phyloP scores from a whole-genome alignment of 768 basidiomycete species.

The Amanita fuliginea region DNA sequence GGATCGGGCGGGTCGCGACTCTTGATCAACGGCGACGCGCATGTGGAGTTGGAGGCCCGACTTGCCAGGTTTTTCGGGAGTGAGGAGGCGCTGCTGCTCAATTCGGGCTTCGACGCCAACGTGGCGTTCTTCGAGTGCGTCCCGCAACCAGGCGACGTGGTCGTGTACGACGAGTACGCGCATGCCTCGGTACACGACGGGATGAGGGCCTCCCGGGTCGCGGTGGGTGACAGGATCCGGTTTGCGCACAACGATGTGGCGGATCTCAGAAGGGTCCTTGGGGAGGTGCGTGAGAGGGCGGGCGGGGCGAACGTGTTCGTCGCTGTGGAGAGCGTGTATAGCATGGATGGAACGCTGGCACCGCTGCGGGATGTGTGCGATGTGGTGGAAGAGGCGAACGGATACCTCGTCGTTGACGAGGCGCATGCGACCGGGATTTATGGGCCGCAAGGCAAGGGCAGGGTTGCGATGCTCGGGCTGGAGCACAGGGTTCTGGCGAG shows the following conservation, averaged over 20 bases:
- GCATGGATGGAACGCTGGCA: conserved; percentile 92
- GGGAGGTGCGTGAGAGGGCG: conserved; percentile 22
- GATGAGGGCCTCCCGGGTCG: conserved; percentile 52
- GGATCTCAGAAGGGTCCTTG: conserved; percentile 35
- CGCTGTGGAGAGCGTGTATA: conserved; percentile 83
- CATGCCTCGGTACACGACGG: conserved; percentile 92
- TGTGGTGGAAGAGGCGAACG: conserved; percentile 47
- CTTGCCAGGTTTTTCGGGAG: conserved; percentile 52
- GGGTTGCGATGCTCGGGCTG: conserved; percentile 60
- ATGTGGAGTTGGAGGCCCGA: conserved; percentile 62
- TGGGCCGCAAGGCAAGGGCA: conserved; percentile 65
- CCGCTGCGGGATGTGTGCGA: conserved; percentile 61
- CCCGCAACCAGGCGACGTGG: conserved; percentile 65
- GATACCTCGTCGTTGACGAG: conserved; percentile 79
- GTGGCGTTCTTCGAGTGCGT: conserved; percentile 75
- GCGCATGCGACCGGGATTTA: conserved; percentile 92
- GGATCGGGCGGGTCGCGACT: conserved; percentile 87
- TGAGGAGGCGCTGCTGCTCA: conserved; percentile 69
- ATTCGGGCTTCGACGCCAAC: conserved; percentile 91
- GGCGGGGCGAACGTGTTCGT: conserved; percentile 46
- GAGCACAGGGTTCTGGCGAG: conserved; percentile 65
- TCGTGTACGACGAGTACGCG: conserved; percentile 80
- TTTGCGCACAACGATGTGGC: conserved; percentile 69
- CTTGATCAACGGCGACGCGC: conserved; percentile 65
- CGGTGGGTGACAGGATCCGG: conserved; percentile 21